phyloP scores from a whole-genome alignment of 257 asterid genomes.

The Solanum clarkiae region DNA sequence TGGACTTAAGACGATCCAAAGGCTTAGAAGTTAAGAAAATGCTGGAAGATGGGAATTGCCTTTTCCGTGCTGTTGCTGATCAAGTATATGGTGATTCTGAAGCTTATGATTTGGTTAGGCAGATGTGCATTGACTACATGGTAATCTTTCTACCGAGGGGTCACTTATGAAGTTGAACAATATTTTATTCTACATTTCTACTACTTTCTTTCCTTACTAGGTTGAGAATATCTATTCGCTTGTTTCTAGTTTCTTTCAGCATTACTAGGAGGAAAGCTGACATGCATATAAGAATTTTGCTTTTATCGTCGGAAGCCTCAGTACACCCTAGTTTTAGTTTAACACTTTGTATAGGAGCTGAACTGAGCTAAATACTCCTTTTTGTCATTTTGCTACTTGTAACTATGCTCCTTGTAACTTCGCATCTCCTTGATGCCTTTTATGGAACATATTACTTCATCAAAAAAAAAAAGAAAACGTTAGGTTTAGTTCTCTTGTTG shows the following conservation, averaged over 20 bases:
- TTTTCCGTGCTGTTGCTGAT: slow-evolving; percentile 98
- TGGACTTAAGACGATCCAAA: slow-evolving; percentile 72
- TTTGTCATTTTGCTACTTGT: too few relatives aligned
- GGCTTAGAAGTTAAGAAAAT: slow-evolving; percentile 91
- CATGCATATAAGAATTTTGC: neutral
- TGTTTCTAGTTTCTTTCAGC: neutral
- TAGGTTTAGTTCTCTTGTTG: neutral
- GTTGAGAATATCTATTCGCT: neutral
- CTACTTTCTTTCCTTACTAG: neutral
- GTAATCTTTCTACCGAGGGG: slow-evolving; percentile 24
- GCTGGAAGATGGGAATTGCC: slow-evolving; percentile 96
- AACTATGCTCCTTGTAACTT: too few relatives aligned
- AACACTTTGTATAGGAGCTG: too few relatives aligned
- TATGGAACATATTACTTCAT: too few relatives aligned
- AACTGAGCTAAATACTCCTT: too few relatives aligned
- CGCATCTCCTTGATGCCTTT: too few relatives aligned
- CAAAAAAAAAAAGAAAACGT: too few relatives aligned
- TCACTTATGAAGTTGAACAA: neutral
- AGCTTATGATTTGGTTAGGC: slow-evolving; percentile 77
- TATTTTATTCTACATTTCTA: neutral
- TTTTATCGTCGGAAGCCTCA: neutral
- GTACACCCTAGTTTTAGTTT: too few relatives aligned
- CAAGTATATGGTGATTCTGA: slow-evolving; percentile 99
- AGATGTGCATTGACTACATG: slow-evolving; percentile 99
- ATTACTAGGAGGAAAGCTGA: neutral